These are phyloP conservation scores for Colletotrichum musae DNA, from an alignment of 2,329 filamentous ascomycete genomes.

Conservation along the genomic window DNA sequence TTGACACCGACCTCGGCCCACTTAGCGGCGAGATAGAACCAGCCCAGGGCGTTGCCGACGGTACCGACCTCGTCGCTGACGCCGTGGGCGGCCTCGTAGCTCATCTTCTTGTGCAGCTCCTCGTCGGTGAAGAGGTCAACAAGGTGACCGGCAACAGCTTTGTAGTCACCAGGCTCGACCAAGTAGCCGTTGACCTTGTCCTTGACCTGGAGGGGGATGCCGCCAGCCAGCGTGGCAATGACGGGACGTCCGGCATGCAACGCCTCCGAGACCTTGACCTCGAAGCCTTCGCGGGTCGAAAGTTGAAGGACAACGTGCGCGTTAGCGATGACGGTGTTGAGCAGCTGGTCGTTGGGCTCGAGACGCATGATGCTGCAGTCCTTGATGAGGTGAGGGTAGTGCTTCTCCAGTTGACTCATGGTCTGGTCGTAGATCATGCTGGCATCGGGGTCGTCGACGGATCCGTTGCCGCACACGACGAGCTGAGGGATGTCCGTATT, in stretches of 20 bases:
- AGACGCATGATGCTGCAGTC: slow-evolving; percentile 84
- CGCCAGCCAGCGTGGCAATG: slow-evolving; percentile 82
- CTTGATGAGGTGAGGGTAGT: slow-evolving; percentile 73
- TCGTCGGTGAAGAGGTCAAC: slow-evolving; percentile 76
- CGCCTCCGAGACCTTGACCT: slow-evolving; percentile 89
- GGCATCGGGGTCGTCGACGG: slow-evolving; percentile 85
- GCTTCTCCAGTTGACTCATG: slow-evolving; percentile 74
- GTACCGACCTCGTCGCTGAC: slow-evolving; percentile 88
- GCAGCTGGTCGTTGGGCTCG: slow-evolving; percentile 82
- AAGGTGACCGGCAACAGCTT: slow-evolving; percentile 77
- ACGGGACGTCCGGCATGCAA: slow-evolving; percentile 85
- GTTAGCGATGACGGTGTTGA: slow-evolving; percentile 82
- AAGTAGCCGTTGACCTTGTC: slow-evolving; percentile 81
- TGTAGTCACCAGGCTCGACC: slow-evolving; percentile 78
- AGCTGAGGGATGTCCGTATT: slow-evolving; percentile 76
- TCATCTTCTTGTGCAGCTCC: slow-evolving; percentile 77
- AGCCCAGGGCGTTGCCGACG: slow-evolving; percentile 81
- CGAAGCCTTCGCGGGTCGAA: slow-evolving; percentile 86
- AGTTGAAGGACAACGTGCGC: slow-evolving; percentile 83
- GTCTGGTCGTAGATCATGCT: slow-evolving; percentile 80
- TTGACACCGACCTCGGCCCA: slow-evolving; percentile 68
- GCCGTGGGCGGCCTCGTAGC: slow-evolving; percentile 71
- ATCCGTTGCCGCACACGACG: slow-evolving; percentile 83
- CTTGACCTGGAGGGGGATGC: slow-evolving; percentile 84
- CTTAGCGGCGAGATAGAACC: slow-evolving; percentile 83